These are phyloP conservation scores for Diplodia seriata DNA, from an alignment of 2,329 filamentous ascomycete species.

Conservation along the genomic window DNA sequence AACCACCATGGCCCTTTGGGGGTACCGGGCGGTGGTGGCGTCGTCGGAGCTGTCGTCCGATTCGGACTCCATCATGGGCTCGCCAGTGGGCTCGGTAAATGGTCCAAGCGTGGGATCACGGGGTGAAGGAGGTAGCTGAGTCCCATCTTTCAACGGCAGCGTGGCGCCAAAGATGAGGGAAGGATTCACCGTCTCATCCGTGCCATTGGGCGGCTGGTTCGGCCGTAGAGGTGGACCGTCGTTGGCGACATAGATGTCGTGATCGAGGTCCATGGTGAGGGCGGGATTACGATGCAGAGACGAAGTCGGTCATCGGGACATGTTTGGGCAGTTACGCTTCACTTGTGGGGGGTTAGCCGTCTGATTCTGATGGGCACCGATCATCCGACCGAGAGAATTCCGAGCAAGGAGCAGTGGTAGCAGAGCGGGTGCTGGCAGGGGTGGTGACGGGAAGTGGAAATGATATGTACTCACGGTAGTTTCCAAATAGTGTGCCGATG, in stretches of 20 bases:
- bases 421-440: neutral
- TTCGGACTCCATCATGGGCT: constrained; percentile 12
- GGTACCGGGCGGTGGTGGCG: neutral
- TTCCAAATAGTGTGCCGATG: neutral
- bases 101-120: constrained; percentile 13
- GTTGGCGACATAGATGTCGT: constrained; percentile 26
- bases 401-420: neutral
- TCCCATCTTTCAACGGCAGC: constrained; percentile 10
- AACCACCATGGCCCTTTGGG: constrained; percentile 23
- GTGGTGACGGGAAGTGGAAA: neutral
- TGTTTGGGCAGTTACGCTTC: constrained; percentile 8
- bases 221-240: constrained; percentile 17
- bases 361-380: neutral
- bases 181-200: constrained; percentile 30
- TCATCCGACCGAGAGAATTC: constrained; percentile 23
- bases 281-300: constrained; percentile 8
- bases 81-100: constrained; percentile 13
- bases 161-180: constrained; percentile 24
- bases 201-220: constrained; percentile 23
- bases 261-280: constrained; percentile 24
- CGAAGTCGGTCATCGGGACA: constrained; percentile 29
- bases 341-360: constrained; percentile 1
- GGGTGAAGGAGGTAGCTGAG: constrained; percentile 8
- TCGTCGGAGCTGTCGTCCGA: constrained; percentile 19
- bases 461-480: neutral